Evolutionary conservation across 208 protist genomes (phyloP).

Genomic region (Tritrichomonas foetus): DNA sequence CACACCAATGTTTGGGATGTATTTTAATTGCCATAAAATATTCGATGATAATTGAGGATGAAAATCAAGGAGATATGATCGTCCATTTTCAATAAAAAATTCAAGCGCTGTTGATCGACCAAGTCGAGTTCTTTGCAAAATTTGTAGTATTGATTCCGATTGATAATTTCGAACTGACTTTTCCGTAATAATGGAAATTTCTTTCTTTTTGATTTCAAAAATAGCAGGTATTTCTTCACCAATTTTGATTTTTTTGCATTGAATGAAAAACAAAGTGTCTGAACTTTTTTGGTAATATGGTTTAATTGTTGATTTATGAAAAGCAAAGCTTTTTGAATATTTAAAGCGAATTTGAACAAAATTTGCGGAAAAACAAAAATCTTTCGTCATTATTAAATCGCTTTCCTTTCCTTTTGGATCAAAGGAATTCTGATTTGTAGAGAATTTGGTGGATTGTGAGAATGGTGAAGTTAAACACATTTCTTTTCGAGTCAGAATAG

Average conservation of each 20-base stretch:
- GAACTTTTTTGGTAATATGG: neutral
- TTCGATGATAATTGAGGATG: neutral
- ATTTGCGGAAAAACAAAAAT: too few relatives aligned
- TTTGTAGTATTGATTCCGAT: neutral
- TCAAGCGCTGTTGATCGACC: neutral
- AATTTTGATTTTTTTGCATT: neutral
- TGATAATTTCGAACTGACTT: neutral
- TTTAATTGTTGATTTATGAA: too few relatives aligned
- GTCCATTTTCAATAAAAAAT: neutral
- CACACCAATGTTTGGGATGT: neutral
- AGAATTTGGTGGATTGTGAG: neutral
- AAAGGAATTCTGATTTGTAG: too few relatives aligned
- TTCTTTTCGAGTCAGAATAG: neutral
- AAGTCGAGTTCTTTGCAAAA: neutral
- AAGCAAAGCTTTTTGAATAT: too few relatives aligned
- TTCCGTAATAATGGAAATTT: neutral
- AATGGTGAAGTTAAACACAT: neutral
- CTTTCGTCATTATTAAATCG: too few relatives aligned
- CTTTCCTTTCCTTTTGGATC: too few relatives aligned
- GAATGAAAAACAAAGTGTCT: neutral
- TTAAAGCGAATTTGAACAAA: too few relatives aligned
- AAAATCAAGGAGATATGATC: neutral
- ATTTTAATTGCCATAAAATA: neutral
- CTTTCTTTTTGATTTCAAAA: neutral
- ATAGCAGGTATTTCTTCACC: neutral